These are phyloP conservation scores for Leccinum aurantiacum DNA, from an alignment of 768 basidiomycete genomes.

Conservation along the genomic window DNA sequence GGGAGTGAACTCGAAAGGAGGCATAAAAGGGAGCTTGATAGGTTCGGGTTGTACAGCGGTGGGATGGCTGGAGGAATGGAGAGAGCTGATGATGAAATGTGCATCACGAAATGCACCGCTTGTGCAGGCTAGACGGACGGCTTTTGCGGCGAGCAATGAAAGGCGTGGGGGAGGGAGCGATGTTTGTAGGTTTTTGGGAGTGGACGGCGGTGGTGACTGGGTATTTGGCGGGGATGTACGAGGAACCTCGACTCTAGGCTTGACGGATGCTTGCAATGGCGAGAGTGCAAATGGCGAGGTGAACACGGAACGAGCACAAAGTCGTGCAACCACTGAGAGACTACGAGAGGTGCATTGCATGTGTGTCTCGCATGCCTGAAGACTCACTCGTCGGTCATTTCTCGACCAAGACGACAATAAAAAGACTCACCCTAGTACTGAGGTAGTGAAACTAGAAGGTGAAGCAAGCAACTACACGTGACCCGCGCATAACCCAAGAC, in stretches of 20 bases:
- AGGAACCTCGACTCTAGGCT: neutral
- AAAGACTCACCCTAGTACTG: conserved; percentile 15
- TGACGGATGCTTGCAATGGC: conserved; percentile 7
- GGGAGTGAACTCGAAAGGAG: conserved; percentile 36
- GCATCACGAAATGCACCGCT: conserved; percentile 50
- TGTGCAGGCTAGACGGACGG: conserved; percentile 47
- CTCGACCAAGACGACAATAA: neutral
- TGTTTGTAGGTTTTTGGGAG: neutral
- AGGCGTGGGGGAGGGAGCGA: conserved; percentile 14
- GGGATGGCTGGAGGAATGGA: conserved; percentile 40
- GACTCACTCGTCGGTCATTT: neutral
- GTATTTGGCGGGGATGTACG: neutral
- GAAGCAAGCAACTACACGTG: conserved; percentile 23
- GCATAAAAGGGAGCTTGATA: conserved; percentile 25
- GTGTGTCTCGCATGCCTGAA: conserved; percentile 60
- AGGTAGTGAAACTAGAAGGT: too few relatives aligned
- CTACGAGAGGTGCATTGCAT: conserved; percentile 72
- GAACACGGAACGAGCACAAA: conserved; percentile 7
- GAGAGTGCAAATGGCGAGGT: conserved; percentile 6
- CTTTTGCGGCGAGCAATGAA: conserved; percentile 44
- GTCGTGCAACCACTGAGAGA: neutral
- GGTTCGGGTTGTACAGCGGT: conserved; percentile 3
- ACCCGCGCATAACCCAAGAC: conserved; percentile 1
- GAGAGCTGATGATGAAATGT: conserved; percentile 56
- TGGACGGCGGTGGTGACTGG: neutral